A percentile compares a stretch with the other conserved stretches of the same genome.
Conservation (phyloP, 177 flowering plant species). For the Telopea speciosissima region DNA sequence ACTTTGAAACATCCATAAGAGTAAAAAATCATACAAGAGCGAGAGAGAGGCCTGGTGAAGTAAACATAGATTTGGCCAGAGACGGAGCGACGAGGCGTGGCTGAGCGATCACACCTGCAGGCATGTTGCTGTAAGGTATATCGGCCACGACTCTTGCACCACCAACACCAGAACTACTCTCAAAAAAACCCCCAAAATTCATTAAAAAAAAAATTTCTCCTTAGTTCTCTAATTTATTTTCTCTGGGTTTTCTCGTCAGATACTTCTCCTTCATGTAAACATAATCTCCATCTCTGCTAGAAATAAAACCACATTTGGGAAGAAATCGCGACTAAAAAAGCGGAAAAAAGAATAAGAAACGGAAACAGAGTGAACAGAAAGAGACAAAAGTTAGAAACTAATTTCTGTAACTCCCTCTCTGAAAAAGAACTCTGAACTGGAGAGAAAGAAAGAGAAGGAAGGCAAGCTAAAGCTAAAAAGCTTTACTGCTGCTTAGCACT, state of each 20-base stretch:
- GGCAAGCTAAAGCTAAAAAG: constrained; percentile 32
- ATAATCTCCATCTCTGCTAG: no score
- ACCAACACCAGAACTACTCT: constrained; percentile 38
- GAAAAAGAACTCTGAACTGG: constrained; percentile 9
- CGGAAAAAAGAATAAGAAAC: not conserved
- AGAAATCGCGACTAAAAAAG: no score
- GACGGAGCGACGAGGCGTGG: constrained; percentile 46
- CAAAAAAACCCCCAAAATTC: constrained; percentile 88
- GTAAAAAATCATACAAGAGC: constrained; percentile 51
- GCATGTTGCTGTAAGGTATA: constrained; percentile 52
- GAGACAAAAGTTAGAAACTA: constrained; percentile 45
- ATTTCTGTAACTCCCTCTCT: constrained; percentile 62
- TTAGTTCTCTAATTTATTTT: no score
- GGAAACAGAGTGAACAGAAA: constrained; percentile 36
- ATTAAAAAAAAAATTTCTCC: no score
- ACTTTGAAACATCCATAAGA: not conserved
- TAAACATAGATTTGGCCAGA: constrained; percentile 62
- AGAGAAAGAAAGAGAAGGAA: constrained; percentile 62
- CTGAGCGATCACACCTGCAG: constrained; percentile 56
- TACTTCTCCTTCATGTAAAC: no score
- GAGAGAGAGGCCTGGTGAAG: constrained; percentile 90
- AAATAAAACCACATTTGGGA: no score
- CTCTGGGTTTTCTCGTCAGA: no score
- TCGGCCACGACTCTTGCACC: constrained; percentile 51
- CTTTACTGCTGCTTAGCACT: constrained; percentile 32